A percentile compares a stretch with the other conserved stretches of the same genome.
These are phyloP conservation scores for Thymus mandschuricus DNA, from an alignment of 257 asterid genomes.

Conservation along the genomic window DNA sequence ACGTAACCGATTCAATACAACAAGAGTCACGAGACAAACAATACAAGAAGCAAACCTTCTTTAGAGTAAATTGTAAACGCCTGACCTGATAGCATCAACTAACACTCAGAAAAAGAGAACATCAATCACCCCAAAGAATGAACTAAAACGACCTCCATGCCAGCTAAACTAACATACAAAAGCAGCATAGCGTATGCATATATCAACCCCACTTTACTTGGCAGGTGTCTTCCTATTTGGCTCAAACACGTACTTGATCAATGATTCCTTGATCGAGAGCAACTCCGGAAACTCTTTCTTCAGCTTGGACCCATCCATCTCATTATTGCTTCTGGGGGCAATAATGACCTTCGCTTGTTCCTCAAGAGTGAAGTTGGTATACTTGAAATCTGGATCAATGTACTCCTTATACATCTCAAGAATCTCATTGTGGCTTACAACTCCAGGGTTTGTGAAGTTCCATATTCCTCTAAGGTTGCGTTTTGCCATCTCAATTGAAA, in stretches of 20 bases:
- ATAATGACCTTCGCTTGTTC: conserved; percentile 97
- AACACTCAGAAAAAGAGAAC: not conserved
- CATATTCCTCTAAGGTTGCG: conserved; percentile 89
- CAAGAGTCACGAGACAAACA: conserved; percentile 7
- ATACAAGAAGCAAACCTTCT: conserved; percentile 8
- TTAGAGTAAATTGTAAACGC: conserved; percentile 11
- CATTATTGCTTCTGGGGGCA: conserved; percentile 90
- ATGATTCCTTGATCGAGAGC: conserved; percentile 80
- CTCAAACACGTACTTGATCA: conserved; percentile 83
- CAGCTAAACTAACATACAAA: conserved; percentile 34
- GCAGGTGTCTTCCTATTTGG: conserved; percentile 77
- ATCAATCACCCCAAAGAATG: conserved; percentile 9
- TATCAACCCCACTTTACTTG: conserved; percentile 23
- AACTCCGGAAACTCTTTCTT: conserved; percentile 88
- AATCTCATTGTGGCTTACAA: conserved; percentile 90
- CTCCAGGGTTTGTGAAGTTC: conserved; percentile 97
- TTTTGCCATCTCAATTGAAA: conserved; percentile 96
- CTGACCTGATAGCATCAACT: conserved; percentile 7
- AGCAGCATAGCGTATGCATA: too few relatives aligned
- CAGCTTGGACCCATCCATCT: conserved; percentile 86
- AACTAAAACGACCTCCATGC: conserved; percentile 29
- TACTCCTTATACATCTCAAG: conserved; percentile 92
- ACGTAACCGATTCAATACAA: not conserved
- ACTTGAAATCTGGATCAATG: conserved; percentile 69
- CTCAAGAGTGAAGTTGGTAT: conserved; percentile 82